A percentile compares a stretch with the other conserved stretches of the same genome.
phyloP scores from a whole-genome alignment of 345 rosid species.

The Lepidium aucheri region DNA sequence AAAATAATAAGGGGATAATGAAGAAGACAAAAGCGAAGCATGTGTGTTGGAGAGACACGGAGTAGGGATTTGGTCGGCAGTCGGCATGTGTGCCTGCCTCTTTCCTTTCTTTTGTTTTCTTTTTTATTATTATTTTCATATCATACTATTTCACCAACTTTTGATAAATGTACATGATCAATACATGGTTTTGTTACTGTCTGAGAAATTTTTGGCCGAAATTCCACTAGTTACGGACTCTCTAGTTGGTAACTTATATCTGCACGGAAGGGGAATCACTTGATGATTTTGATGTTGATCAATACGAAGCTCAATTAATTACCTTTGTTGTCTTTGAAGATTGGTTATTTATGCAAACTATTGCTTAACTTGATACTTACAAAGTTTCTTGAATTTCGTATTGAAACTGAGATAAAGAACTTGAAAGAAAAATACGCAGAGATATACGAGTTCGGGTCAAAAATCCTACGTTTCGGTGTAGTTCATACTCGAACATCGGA shows the following conservation, averaged over 20 bases:
- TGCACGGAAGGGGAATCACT: neutral
- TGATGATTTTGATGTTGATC: neutral
- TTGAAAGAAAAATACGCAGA: too few species aligned
- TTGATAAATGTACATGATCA: neutral
- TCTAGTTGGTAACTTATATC: neutral
- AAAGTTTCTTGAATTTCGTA: too few species aligned
- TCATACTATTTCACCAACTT: neutral
- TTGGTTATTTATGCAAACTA: too few species aligned
- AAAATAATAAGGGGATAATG: neutral
- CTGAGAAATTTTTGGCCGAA: neutral
- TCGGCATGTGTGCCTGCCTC: constrained; percentile 20
- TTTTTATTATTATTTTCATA: neutral
- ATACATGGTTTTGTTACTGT: neutral
- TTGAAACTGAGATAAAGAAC: too few species aligned
- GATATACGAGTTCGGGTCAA: too few species aligned
- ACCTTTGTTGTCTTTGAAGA: too few species aligned
- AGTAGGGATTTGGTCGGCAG: constrained; percentile 27
- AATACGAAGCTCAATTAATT: too few species aligned
- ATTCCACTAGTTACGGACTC: neutral
- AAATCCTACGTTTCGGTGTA: too few species aligned
- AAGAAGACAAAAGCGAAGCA: constrained; percentile 20
- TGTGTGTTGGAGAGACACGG: constrained; percentile 23
- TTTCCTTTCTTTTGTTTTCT: neutral
- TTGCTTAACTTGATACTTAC: too few species aligned
- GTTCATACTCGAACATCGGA: too few species aligned